A percentile compares a stretch with the other conserved stretches of the same genome.
These are phyloP conservation scores for Schwanniomyces yamadae DNA, from an alignment of 805 yeast genomes.

Conservation along the genomic window DNA sequence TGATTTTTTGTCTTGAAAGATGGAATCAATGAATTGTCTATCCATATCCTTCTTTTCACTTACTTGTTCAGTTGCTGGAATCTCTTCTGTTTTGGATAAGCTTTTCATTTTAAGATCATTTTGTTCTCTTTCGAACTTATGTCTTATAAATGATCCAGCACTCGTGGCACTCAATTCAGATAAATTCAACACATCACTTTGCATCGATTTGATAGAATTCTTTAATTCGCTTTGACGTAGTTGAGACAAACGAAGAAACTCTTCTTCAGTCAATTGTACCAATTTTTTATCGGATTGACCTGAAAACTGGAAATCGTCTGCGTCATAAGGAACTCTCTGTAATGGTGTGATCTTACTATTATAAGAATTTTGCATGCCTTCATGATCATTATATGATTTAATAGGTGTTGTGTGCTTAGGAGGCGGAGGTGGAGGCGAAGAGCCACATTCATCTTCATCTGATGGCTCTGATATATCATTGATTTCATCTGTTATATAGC, in stretches of 20 bases:
- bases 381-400: conserved; percentile 7
- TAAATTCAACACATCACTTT: conserved; percentile 45
- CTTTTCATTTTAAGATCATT: conserved; percentile 20
- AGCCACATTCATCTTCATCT: conserved; percentile 9
- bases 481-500: conserved; percentile 20
- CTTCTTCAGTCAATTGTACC: conserved; percentile 24
- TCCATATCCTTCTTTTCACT: conserved; percentile 8
- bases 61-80: conserved; percentile 1
- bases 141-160: conserved; percentile 82
- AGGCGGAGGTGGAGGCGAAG: conserved; percentile 35
- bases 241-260: conserved; percentile 26
- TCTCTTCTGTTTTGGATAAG: conserved; percentile 21
- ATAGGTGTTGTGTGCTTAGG: conserved; percentile 24
- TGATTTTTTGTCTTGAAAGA: conserved; percentile 44
- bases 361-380: conserved; percentile 2
- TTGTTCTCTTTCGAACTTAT: conserved; percentile 50
- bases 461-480: conserved; percentile 14
- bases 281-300: conserved; percentile 16
- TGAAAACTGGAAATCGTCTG: conserved; percentile 36
- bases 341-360: conserved; percentile 1
- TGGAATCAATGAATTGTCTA: conserved; percentile 34
- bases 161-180: conserved; percentile 86
- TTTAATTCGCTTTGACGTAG: conserved; percentile 34
- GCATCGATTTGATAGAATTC: conserved; percentile 39
- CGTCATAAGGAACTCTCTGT: conserved; percentile 31